Evolutionary conservation across 805 yeast species (phyloP).

Genomic region (Kregervanrija delftensis): DNA sequence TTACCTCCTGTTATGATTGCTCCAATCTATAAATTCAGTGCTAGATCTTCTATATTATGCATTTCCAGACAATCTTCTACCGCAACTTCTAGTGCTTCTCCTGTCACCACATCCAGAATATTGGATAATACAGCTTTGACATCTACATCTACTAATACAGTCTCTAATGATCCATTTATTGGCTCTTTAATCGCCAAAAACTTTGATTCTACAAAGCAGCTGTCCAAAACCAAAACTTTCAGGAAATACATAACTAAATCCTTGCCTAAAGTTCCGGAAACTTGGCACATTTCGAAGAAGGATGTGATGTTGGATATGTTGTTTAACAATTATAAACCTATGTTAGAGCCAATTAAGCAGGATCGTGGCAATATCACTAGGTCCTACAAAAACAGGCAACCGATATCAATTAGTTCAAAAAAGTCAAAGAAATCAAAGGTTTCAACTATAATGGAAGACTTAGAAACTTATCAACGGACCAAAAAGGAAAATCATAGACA

Average conservation of each 20-base stretch:
- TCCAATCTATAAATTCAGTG: no score
- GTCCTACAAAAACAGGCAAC: background rate
- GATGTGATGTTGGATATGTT: slow-evolving; percentile 24
- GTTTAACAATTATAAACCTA: slow-evolving; percentile 24
- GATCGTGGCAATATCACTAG: slow-evolving; percentile 1
- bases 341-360: slow-evolving; percentile 22
- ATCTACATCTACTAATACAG: no score
- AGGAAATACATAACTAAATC: slow-evolving; percentile 22
- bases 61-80: no score
- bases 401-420: background rate
- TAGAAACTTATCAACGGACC: slow-evolving; percentile 19
- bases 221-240: slow-evolving; percentile 5
- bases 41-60: no score
- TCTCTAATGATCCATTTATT: no score
- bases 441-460: slow-evolving; percentile 22
- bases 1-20: no score
- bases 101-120: no score
- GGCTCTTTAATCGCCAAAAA: no score
- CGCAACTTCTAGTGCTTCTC: no score
- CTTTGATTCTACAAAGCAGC: no score
- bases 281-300: slow-evolving; percentile 24
- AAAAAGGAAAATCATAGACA: slow-evolving; percentile 11
- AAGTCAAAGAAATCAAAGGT: slow-evolving; percentile 9
- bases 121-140: no score
- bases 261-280: slow-evolving; percentile 28